Evolutionary conservation across 495 filamentous ascomycete genomes (phyloP).

Genomic region (Talaromyces liani): DNA sequence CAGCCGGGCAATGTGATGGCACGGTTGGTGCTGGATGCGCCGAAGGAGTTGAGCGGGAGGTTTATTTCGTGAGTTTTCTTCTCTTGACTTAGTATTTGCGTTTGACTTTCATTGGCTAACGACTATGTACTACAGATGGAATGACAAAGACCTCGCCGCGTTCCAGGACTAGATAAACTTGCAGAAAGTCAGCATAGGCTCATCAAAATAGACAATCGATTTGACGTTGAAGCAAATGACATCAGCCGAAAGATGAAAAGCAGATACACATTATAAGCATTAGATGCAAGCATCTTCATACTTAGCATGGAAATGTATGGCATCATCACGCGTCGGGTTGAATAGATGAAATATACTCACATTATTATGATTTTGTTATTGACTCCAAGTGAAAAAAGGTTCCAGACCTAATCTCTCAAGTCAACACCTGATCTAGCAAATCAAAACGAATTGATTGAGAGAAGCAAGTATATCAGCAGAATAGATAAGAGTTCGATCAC

Average conservation of each 20-base stretch:
- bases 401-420: background rate
- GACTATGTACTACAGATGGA: slow-evolving; percentile 56
- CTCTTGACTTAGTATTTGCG: slow-evolving; percentile 9
- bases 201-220: slow-evolving; percentile 27
- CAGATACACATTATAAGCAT: slow-evolving; percentile 67
- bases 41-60: slow-evolving; percentile 61
- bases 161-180: slow-evolving; percentile 45
- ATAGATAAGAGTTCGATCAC: slow-evolving; percentile 30
- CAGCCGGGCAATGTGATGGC: slow-evolving; percentile 84
- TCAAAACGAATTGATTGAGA: background rate
- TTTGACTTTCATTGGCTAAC: slow-evolving; percentile 8
- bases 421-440: background rate
- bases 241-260: slow-evolving; percentile 99
- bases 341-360: background rate
- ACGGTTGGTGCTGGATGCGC: slow-evolving; percentile 56
- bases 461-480: slow-evolving; percentile 1
- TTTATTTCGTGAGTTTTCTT: slow-evolving; percentile 56
- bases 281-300: slow-evolving; percentile 60
- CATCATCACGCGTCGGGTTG: slow-evolving; percentile 51
- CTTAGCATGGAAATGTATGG: slow-evolving; percentile 83
- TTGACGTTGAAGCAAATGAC: slow-evolving; percentile 10
- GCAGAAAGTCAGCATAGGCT: slow-evolving; percentile 12
- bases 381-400: background rate
- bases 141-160: slow-evolving; percentile 52
- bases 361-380: background rate